Evolutionary conservation across 352 stramenopile genomes (phyloP).

Genomic region (Globisporangium ultimum): DNA sequence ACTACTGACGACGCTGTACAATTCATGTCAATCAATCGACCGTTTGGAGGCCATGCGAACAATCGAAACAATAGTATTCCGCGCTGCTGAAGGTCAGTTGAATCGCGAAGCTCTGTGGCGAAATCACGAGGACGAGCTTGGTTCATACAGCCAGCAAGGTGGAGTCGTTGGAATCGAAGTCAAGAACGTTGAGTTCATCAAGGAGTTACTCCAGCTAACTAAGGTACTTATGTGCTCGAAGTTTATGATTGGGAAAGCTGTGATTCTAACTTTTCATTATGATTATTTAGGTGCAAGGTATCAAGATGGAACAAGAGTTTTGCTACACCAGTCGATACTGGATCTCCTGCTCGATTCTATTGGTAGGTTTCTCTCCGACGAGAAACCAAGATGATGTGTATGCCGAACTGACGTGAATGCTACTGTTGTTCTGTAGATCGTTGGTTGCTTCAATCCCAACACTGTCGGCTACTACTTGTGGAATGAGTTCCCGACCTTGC

Average conservation of each 20-base stretch:
- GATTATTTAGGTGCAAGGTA: conserved; percentile 36
- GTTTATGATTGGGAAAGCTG: neutral
- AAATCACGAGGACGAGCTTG: conserved; percentile 47
- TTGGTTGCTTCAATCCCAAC: conserved; percentile 71
- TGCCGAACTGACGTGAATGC: conserved; percentile 2
- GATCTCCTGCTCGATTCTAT: conserved; percentile 81
- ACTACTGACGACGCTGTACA: conserved; percentile 54
- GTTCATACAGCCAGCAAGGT: conserved; percentile 47
- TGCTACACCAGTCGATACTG: conserved; percentile 79
- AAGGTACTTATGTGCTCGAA: conserved; percentile 24
- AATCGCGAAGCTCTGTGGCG: conserved; percentile 71
- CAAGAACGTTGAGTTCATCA: conserved; percentile 47
- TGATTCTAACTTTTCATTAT: conserved; percentile 5
- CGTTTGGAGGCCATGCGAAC: conserved; percentile 70
- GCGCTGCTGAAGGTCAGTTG: conserved; percentile 73
- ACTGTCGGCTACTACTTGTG: conserved; percentile 78
- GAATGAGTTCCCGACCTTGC: conserved; percentile 68
- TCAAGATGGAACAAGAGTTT: conserved; percentile 72
- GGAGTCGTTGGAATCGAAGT: conserved; percentile 73
- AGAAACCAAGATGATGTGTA: neutral
- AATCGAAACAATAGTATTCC: conserved; percentile 74
- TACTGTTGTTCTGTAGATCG: conserved; percentile 18
- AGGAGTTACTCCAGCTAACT: conserved; percentile 56
- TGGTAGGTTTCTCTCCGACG: conserved; percentile 35
- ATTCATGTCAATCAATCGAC: conserved; percentile 53